Evolutionary conservation across 768 basidiomycete genomes (phyloP), one percentile per base, ranked within the genome.

Genomic region (Suillus lakei): DNA sequence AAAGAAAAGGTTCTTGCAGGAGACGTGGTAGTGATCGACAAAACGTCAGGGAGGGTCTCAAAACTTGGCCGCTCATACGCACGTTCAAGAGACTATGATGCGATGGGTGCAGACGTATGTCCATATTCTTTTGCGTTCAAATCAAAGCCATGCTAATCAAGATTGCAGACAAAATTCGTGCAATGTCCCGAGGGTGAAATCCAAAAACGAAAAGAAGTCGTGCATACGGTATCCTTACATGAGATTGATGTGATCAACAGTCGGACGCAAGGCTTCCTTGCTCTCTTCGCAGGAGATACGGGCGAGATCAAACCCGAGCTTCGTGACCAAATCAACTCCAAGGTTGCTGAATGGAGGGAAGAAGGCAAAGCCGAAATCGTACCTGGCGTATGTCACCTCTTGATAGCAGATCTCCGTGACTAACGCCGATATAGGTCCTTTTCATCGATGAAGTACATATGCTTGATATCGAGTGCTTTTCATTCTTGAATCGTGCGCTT

Each of bases 381-480:
- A 4, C 97, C 97, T 43, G 97, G 97, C 4, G 97, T 97, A 73
- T 59, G 88, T 86, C 48, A 66, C 38, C 26, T 32, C 23, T 56
- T 13, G 15, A 44, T 38, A 38, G 62, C n/a, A 63, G 21, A 0
- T 3, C 3, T 30, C 30, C 10, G 21, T 8, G 36, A 63, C 58
- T 18, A 23, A 39, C 23, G 30, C 4, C 28, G 21, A 23, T 46
- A 15, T 71, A 96, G 94, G 94, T 98, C n/a, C 83, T 98, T 15
- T 98, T 98, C 83, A 98, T 98, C 71, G 97, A 99, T 78, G 97
- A 98, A 80, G 97, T 98, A 15, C 97, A 99, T 83, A 99, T 99
- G 97, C 89, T 99, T 69, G 97, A 99, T 77, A 98, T 99, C 67
- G 97, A 99, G 76, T 98, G 97, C 75, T 99, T 99, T 83, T 98